A percentile compares a stretch with the other conserved stretches of the same genome.
Evolutionary conservation across 306 rosid genomes (phyloP).

Genomic region (Lathyrus tuberosus): DNA sequence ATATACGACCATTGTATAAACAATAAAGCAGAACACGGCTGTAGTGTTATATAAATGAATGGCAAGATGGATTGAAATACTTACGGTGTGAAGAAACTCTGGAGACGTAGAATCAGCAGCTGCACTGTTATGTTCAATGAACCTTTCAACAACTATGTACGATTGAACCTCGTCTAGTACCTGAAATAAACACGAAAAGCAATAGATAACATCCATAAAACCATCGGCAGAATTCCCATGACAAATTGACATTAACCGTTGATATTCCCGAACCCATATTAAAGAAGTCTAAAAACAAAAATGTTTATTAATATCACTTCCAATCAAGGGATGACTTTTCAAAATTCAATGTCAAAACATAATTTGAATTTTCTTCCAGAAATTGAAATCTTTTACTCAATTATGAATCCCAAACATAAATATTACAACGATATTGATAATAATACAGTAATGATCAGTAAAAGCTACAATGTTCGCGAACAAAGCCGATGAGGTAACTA

Average conservation of each 20-base stretch:
- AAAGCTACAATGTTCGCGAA: constrained; percentile 7
- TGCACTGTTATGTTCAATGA: constrained; percentile 47
- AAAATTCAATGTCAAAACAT: constrained; percentile 13
- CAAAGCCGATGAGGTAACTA: constrained; percentile 39
- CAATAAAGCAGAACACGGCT: constrained; percentile 18
- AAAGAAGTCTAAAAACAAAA: constrained; percentile 7
- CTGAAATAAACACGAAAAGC: constrained; percentile 51
- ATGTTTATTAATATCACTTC: not conserved
- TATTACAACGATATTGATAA: not conserved
- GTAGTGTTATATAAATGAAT: constrained; percentile 3
- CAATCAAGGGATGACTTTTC: not conserved
- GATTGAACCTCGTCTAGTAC: constrained; percentile 87
- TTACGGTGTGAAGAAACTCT: constrained; percentile 70
- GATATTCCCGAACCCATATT: constrained; percentile 4
- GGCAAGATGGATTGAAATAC: constrained; percentile 40
- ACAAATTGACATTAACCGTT: constrained; percentile 10
- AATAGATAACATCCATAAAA: constrained; percentile 17
- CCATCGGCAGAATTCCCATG: constrained; percentile 2
- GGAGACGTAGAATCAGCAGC: constrained; percentile 53
- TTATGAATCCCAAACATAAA: not conserved
- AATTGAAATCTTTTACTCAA: not conserved
- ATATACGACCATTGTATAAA: constrained; percentile 24
- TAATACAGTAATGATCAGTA: not conserved
- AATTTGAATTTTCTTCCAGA: not conserved
- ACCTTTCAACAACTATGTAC: constrained; percentile 76